Percentiles rank a stretch among this genome's conserved stretches.
These are phyloP conservation scores for Ceratocystis lukuohia DNA, from an alignment of 2,329 filamentous ascomycete species.

Conservation along the genomic window DNA sequence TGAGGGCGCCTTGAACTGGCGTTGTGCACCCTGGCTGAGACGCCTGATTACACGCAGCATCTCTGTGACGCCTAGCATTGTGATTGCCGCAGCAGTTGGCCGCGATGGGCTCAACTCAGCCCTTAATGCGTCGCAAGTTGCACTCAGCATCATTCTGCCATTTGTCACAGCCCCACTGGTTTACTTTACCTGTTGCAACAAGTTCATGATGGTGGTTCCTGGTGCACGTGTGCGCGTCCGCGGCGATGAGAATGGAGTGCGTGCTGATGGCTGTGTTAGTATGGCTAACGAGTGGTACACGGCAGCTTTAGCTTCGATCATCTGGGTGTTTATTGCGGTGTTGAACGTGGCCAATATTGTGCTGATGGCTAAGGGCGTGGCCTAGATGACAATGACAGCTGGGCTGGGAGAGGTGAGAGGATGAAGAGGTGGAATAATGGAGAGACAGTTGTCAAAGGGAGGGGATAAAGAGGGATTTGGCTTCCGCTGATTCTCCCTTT, in stretches of 20 bases:
- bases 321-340: conserved; percentile 62
- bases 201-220: conserved; percentile 61
- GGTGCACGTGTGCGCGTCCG: conserved; percentile 29
- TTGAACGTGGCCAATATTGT: conserved; percentile 66
- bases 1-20: conserved; percentile 69
- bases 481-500: background rate
- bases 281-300: conserved; percentile 64
- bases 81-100: conserved; percentile 70
- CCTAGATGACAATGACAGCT: background rate
- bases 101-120: conserved; percentile 55
- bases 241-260: conserved; percentile 21
- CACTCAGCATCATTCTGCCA: conserved; percentile 62
- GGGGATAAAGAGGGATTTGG: background rate
- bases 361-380: conserved; percentile 36
- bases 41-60: conserved; percentile 65
- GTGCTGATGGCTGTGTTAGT: conserved; percentile 29
- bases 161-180: conserved; percentile 74
- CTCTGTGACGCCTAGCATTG: conserved; percentile 68
- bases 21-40: conserved; percentile 61
- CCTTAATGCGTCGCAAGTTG: conserved; percentile 65
- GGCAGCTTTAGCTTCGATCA: conserved; percentile 38
- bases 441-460: background rate
- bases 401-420: background rate
- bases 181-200: conserved; percentile 67
- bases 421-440: no score